Evolutionary conservation across 2,329 filamentous ascomycete genomes (phyloP).

Genomic region (Uncinocarpus reesii): DNA sequence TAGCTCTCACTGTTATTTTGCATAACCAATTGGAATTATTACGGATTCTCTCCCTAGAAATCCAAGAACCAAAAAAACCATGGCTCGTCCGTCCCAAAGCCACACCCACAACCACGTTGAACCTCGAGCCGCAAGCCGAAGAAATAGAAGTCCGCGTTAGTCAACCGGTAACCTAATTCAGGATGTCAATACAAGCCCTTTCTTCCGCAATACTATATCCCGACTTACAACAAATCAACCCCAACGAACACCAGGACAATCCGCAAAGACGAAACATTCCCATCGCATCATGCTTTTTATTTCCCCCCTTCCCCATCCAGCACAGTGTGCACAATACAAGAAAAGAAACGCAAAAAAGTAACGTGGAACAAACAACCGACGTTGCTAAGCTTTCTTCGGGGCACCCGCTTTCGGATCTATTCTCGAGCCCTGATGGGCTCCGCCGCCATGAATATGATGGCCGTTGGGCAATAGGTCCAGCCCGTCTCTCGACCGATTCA

Average conservation of each 20-base stretch:
- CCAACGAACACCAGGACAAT: no score
- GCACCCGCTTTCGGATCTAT: conserved; percentile 14
- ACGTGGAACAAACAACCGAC: background rate
- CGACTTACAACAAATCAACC: no score
- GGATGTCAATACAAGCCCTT: no score
- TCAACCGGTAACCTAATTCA: no score
- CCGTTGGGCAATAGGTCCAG: conserved; percentile 6
- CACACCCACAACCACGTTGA: no score
- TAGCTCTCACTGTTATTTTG: background rate
- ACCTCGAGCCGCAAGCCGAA: background rate
- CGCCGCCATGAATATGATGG: background rate
- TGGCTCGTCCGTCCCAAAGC: background rate
- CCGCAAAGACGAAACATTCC: no score
- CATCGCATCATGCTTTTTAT: no score
- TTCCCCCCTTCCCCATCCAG: no score
- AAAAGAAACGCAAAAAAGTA: background rate
- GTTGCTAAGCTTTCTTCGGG: conserved; percentile 14
- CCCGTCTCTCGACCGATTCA: conserved; percentile 4
- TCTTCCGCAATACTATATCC: no score
- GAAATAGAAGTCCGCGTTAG: no score
- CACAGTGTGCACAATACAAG: no score
- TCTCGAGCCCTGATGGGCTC: background rate
- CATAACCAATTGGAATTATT: background rate
- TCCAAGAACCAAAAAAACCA: background rate
- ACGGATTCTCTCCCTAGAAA: no score